Base-by-base conservation (phyloP, 345 rosid species). In the Cardamine resedifolia region DNA sequence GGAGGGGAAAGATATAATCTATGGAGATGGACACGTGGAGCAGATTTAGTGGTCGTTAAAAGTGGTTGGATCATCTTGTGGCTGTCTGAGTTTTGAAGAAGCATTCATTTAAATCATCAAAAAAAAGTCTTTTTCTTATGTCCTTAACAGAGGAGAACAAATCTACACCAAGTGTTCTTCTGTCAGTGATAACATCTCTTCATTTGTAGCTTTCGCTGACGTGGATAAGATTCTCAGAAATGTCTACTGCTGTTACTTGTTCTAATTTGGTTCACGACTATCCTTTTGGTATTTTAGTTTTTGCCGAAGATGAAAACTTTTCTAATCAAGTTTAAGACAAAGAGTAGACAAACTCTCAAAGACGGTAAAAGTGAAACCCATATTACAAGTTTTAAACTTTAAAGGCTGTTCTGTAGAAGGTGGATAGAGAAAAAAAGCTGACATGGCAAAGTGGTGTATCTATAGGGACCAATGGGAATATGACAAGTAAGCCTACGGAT, bases 21-120 rank as follows among this genome's bases (percentile, higher is more conserved):
- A 52, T 76, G 15, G 15, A 24, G 45, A 6, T 1, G 2, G 68
- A 63, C 86, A 85, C 87, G 75, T 86, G 92, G 79, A 75, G 7
- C 0, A 1, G 24, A 77, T 3, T 52, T 81, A 70, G 84, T 80
- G 96, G 98, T 48, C 0, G 20, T 9, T 20, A 27, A 75, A 81
- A 78, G 85, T 75, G 9, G 14, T 62, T 31, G 30, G 64, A 57
- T 81, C 66, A 89, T 74, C 87, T 79, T 78, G 91, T 87, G 93
- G 93, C 58, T 80, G 77, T 62, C 60, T 80, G 61, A 68, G 78
- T 52, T 76, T 81, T 68, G 44, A 5, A 76, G 63, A 65, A 81
- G 83, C 47, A 24, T 60, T 59, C 38, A 68, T 62, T 33, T 50
- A 5, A 70, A 77, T 7, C 16, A 58, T 49, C 36, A 38, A 23